Evolutionary conservation across 495 filamentous ascomycete genomes (phyloP), one percentile per base, ranked within the genome.

Genomic region (Penicillium riverlandense): DNA sequence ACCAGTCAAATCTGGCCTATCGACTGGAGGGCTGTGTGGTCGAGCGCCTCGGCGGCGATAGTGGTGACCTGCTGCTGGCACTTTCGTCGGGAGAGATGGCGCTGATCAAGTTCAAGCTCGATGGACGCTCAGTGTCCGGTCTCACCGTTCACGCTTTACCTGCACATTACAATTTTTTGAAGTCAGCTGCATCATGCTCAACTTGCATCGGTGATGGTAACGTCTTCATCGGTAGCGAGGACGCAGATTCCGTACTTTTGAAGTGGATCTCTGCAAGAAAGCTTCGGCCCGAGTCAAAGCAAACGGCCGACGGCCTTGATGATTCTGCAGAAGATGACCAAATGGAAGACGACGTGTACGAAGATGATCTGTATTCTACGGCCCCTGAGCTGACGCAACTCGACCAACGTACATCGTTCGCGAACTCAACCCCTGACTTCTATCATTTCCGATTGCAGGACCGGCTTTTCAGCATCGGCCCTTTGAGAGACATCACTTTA

Each of bases 71-170:
- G 40, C 71, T 99, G 14, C 71, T 98, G n/a, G 74, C 90, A 22
- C 77, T 95, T 32, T 80, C 80, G 33, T 83, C 80, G 42, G 94
- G 92, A 1, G 74, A 80, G 30, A 73, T 94, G 37, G 79, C 79
- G 11, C 74, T 90, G 27, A 65, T 97, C 14, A 84, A 75, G 31
- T 96, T 99, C 67, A 83, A 79, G 45, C 77, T 96, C 39, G 90
- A 95, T 60, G 92, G 92, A n/a, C 77, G 91, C 36, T 92, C 88
- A 8, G 88, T 99, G 16, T 95, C 90, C 32, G 89, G 90, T 6
- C 70, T 96, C 29, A 77, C 75, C 6, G 60, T 98, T 37, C 78
- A 77, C 38, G 63, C 77, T 11, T 62, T 96, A 30, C 59, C 72
- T 11, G 50, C 64, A 36, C 77, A 85, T 34, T 34, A 57, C 74